A percentile compares a stretch with the other conserved stretches of the same genome.
phyloP scores from a whole-genome alignment of 2,329 filamentous ascomycete species.

The Ascochyta viciae-villosae region DNA sequence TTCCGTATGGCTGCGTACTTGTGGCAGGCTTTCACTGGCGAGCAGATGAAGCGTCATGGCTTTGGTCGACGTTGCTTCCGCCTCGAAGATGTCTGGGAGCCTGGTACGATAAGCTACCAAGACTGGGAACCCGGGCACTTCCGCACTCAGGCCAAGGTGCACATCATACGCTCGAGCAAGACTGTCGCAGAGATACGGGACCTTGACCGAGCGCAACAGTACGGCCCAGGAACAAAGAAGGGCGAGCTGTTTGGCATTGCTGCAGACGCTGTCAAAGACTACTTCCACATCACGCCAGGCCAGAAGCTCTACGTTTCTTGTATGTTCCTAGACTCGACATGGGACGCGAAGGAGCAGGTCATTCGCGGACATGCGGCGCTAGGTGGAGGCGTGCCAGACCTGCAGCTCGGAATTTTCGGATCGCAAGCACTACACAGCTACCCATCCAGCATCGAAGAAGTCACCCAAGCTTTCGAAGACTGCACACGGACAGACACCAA shows the following conservation, averaged over 20 bases:
- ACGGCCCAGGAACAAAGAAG: constrained; percentile 71
- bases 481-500: constrained; percentile 87
- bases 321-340: constrained; percentile 85
- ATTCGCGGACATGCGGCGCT: constrained; percentile 84
- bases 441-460: constrained; percentile 85
- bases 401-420: constrained; percentile 88
- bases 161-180: constrained; percentile 81
- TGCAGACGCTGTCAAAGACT: constrained; percentile 74
- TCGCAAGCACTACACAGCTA: constrained; percentile 93
- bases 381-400: constrained; percentile 74
- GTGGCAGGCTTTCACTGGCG: constrained; percentile 96
- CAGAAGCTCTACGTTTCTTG: constrained; percentile 90
- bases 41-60: constrained; percentile 92
- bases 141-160: constrained; percentile 89
- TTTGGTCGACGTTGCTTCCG: constrained; percentile 86
- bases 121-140: constrained; percentile 75
- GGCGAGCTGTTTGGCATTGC: constrained; percentile 80
- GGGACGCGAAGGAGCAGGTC: constrained; percentile 74
- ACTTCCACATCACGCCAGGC: constrained; percentile 76
- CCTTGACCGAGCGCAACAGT: constrained; percentile 79
- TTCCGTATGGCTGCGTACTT: constrained; percentile 95
- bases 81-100: constrained; percentile 94
- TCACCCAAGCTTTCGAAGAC: constrained; percentile 86
- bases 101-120: constrained; percentile 77
- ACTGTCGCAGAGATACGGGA: constrained; percentile 85